Base-by-base conservation (phyloP, 2,329 filamentous ascomycete species). In the Fusarium sp. region DNA sequence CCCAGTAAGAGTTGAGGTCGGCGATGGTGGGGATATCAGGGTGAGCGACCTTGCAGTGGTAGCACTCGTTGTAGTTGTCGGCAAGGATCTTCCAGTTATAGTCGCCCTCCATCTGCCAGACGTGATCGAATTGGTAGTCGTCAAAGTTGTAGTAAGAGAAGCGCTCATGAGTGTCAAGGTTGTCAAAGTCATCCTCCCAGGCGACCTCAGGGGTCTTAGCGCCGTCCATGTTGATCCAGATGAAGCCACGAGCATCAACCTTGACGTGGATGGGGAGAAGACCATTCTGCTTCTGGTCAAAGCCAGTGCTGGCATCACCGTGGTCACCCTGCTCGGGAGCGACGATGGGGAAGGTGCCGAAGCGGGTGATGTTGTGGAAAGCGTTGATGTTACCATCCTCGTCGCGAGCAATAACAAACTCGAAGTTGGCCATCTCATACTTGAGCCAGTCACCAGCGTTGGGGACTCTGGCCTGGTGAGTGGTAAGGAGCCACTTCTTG, bases 41-140 rank as follows among this genome's bases (percentile, higher is more conserved):
- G 72, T 90, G 88, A 4, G 88, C 86, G 2, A 86, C 87, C 56
- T 86, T 85, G 81, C 88, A 90, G 81, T 91, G 89, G 73, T 91
- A 91, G 77, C 89, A 91, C 77, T 89, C 89, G 77, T 91, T 91
- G 82, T 90, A 91, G 81, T 91, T 90, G 76, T 91, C 89, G 19
- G 86, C 85, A 37, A 89, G 78, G 29, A 87, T 85, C 80, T 90
- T 90, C 88, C 88, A 90, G 81, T 90, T 90, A 77, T 86, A 88
- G 37, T 85, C 83, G 1, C 85, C 85, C 54, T 88, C 84, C 84
- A 88, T 86, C 72, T 88, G 84, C 86, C 87, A 90, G 37, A 80
- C 79, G 76, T 90, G 87, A 72, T 90, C 87, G 70, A 89, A 90
- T 21, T 80, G 76, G 76, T 89, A 91, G 56, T 89, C 81, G 1